Conservation (phyloP, 2,329 filamentous ascomycete species). For the Conoideocrella luteorostrata region DNA sequence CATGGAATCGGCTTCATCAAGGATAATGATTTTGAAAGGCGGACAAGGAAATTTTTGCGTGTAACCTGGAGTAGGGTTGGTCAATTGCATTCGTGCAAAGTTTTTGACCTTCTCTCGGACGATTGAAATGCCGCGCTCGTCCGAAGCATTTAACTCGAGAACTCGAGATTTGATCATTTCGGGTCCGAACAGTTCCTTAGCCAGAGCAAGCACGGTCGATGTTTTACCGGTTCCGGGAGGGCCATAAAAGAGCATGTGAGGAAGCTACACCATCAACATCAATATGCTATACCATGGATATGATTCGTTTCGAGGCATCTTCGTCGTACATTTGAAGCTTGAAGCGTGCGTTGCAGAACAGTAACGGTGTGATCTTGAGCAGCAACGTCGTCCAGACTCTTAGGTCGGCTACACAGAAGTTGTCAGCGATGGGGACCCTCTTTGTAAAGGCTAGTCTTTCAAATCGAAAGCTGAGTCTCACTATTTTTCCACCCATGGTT, state of each 20-base stretch:
- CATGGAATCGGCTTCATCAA: conserved; percentile 98
- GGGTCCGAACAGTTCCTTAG: conserved; percentile 94
- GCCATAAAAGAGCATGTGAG: conserved; percentile 99
- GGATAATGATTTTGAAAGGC: conserved; percentile 97
- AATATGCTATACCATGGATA: neutral
- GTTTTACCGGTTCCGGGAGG: conserved; percentile 97
- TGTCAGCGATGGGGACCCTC: neutral
- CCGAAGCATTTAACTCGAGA: conserved; percentile 98
- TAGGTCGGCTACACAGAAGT: conserved; percentile 64
- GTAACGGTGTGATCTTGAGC: conserved; percentile 96
- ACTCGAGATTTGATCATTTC: conserved; percentile 89
- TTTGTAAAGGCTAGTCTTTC: neutral
- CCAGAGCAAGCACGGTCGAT: conserved; percentile 91
- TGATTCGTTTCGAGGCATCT: neutral
- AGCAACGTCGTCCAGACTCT: conserved; percentile 87
- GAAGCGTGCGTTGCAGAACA: conserved; percentile 83
- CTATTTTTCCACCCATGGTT: conserved; percentile 99
- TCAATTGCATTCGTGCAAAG: conserved; percentile 92
- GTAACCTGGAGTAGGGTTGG: conserved; percentile 67
- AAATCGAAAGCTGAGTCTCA: conserved; percentile 37
- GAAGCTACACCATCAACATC: conserved; percentile 47
- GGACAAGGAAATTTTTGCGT: conserved; percentile 78
- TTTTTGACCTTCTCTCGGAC: conserved; percentile 98
- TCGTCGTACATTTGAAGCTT: conserved; percentile 74
- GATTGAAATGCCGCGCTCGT: conserved; percentile 95